phyloP scores from a whole-genome alignment of 2,329 filamentous ascomycete genomes.

The Aureobasidium uvarum region DNA sequence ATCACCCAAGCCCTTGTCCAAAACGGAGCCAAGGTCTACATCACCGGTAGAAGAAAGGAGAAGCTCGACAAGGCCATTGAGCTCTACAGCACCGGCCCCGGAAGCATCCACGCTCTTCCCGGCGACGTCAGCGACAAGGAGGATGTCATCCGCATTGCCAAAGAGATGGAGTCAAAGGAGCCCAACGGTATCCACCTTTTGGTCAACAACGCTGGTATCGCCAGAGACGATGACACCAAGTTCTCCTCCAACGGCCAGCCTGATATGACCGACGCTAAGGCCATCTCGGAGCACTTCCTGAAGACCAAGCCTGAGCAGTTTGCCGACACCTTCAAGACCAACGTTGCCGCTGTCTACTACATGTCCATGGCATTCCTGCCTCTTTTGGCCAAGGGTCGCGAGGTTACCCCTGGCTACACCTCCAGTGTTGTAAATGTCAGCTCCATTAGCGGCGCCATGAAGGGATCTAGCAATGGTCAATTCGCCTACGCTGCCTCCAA shows the following conservation, averaged over 20 bases:
- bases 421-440: slow-evolving; percentile 55
- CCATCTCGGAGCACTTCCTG: slow-evolving; percentile 53
- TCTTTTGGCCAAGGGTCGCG: slow-evolving; percentile 51
- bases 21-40: slow-evolving; percentile 48
- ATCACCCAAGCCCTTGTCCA: slow-evolving; percentile 40
- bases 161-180: slow-evolving; percentile 48
- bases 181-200: slow-evolving; percentile 55
- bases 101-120: slow-evolving; percentile 41
- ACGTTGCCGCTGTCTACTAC: slow-evolving; percentile 53
- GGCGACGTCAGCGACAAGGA: slow-evolving; percentile 54
- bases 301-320: slow-evolving; percentile 49
- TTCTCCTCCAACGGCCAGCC: slow-evolving; percentile 50
- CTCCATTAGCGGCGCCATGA: slow-evolving; percentile 53
- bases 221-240: slow-evolving; percentile 53
- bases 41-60: slow-evolving; percentile 48
- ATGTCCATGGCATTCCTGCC: slow-evolving; percentile 56
- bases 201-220: slow-evolving; percentile 56
- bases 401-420: slow-evolving; percentile 49
- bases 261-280: slow-evolving; percentile 48
- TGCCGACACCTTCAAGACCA: slow-evolving; percentile 53
- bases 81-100: slow-evolving; percentile 48
- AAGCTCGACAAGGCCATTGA: slow-evolving; percentile 48
- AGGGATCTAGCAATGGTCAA: slow-evolving; percentile 52
- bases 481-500: slow-evolving; percentile 55
- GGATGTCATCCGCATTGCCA: slow-evolving; percentile 45